Percentiles rank a stretch among this genome's conserved stretches.
These are phyloP conservation scores for Nannochloris sp. DNA, from an alignment of 139 green algal genomes.

Conservation along the genomic window DNA sequence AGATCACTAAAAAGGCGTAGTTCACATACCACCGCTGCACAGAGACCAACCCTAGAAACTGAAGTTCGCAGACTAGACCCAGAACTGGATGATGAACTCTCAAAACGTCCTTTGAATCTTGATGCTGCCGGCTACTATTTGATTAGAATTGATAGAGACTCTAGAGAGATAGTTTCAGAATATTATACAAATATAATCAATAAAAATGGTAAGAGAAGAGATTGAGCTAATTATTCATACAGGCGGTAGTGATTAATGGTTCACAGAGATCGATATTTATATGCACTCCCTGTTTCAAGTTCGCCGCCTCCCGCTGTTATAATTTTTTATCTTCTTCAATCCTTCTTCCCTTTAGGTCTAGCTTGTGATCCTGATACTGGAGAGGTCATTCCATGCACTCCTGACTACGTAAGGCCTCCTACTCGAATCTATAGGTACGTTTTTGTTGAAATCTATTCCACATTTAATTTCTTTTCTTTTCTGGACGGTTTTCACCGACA, in stretches of 20 bases:
- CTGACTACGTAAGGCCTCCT: slow-evolving; percentile 20
- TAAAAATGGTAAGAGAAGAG: slow-evolving; percentile 23
- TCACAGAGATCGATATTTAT: no score
- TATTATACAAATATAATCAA: slow-evolving; percentile 54
- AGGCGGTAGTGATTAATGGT: no score
- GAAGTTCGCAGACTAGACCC: slow-evolving; percentile 12
- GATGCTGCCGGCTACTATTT: slow-evolving; percentile 53
- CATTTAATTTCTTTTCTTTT: not conserved
- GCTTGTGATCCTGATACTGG: slow-evolving; percentile 55
- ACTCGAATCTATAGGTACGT: slow-evolving; percentile 10
- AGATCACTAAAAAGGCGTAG: no score
- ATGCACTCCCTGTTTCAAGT: no score
- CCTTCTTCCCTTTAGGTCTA: slow-evolving; percentile 22
- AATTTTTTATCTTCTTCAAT: not conserved
- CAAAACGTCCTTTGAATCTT: slow-evolving; percentile 34
- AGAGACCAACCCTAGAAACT: not conserved
- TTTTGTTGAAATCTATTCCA: not conserved
- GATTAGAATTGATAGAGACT: slow-evolving; percentile 37
- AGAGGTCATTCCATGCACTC: slow-evolving; percentile 47
- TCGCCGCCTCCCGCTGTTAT: no score
- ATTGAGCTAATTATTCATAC: no score
- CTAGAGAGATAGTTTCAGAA: slow-evolving; percentile 30
- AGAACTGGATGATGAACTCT: slow-evolving; percentile 44
- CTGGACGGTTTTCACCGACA: no score
- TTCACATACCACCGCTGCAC: no score